Evolutionary conservation across 2,329 filamentous ascomycete species (phyloP), one percentile per base, ranked within the genome.

Genomic region (Trichophyton rubrum): DNA sequence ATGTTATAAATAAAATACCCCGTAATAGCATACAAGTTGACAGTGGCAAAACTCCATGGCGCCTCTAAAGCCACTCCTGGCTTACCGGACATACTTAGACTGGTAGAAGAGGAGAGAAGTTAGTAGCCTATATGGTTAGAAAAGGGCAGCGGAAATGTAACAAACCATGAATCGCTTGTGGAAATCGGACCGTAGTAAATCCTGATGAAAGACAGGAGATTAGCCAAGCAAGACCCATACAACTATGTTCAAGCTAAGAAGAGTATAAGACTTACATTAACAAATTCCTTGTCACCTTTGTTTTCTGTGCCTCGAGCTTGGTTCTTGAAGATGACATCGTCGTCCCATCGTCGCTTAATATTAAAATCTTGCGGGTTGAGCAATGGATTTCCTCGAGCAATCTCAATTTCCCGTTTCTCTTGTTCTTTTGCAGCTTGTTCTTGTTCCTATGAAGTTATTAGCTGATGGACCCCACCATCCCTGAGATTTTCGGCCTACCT

Each of bases 271-370:
- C 35, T 17, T 73, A 89, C 90, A 71, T 99, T 99, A 74, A 99
- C 91, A 76, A 99, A 99, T 74, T 96, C 91, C 78, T 92, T 95
- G 78, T 87, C 90, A 64, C 87, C 85, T 78, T 87, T 91, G 64
- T 96, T 90, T 70, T 97, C 92, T 0, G 91, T 96, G 7, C 92
- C 93, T 62, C 93, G 83, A 38, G 92, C 93, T 77, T 99, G 93
- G 74, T 99, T 99, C 79, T 96, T 97, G 78, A 99, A 99, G 2
- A 99, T 91, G 11, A 99, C 93, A 72, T 99, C 93, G 68, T 99
- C 93, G 68, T 99, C 93, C 93, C 93, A 99, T 67, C 91, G 77
- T 11, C 71, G 68, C 65, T 96, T 96, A 69, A 96, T 86, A 62
- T 86, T 90, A 72, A 95, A 97, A 67, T 96, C 90, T 72, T 89